phyloP scores from a whole-genome alignment of 2,329 filamentous ascomycete genomes.

The Venturia aucupariae region DNA sequence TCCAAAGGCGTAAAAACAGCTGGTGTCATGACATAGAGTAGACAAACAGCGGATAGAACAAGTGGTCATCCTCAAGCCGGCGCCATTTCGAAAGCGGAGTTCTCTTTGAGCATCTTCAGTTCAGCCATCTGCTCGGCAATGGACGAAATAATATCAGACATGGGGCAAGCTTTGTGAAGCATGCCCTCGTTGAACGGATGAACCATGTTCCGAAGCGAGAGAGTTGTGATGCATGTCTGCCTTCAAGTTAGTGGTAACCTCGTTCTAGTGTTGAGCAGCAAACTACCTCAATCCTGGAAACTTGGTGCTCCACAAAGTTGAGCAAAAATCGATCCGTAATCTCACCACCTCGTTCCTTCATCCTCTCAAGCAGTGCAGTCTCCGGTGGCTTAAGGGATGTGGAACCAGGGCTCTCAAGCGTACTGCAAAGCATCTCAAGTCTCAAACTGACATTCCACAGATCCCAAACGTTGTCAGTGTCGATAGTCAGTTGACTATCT shows the following conservation, averaged over 20 bases:
- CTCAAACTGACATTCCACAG: conserved; percentile 84
- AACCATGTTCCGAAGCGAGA: conserved; percentile 70
- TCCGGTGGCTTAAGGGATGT: conserved; percentile 66
- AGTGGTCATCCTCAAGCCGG: neutral
- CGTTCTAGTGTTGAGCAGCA: neutral
- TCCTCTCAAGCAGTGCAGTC: conserved; percentile 68
- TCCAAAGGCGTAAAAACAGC: neutral
- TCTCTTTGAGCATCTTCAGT: conserved; percentile 49
- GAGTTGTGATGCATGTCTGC: conserved; percentile 71
- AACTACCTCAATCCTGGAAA: conserved; percentile 88
- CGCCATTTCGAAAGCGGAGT: conserved; percentile 7
- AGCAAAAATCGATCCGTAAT: conserved; percentile 81
- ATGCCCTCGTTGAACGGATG: conserved; percentile 59
- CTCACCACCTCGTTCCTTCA: conserved; percentile 66
- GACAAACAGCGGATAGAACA: no score
- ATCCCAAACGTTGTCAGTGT: conserved; percentile 78
- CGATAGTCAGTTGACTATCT: conserved; percentile 62
- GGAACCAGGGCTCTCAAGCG: conserved; percentile 62
- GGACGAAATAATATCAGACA: conserved; percentile 58
- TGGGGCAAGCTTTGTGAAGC: conserved; percentile 67
- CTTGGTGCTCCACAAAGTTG: conserved; percentile 88
- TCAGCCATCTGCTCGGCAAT: conserved; percentile 55
- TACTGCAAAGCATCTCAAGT: conserved; percentile 86
- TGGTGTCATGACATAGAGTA: neutral
- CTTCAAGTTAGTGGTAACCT: neutral